Base-by-base conservation (phyloP, 495 filamentous ascomycete genomes). In the Aspergillus coremiiformis region DNA sequence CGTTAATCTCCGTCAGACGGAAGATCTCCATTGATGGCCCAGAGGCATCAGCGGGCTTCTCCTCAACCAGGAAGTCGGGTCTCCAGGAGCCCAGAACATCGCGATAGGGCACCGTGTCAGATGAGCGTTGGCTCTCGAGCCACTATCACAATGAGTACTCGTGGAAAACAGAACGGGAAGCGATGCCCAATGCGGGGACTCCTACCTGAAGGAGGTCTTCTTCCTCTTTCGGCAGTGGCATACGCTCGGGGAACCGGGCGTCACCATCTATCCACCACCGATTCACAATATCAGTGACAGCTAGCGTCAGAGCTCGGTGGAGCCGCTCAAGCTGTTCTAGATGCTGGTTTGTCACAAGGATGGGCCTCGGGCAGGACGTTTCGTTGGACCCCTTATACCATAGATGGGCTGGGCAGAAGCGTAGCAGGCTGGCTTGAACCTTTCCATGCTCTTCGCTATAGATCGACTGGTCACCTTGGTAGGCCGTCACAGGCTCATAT, bases 1-100 rank as follows among this genome's bases (percentile, higher is more conserved):
- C 71, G 47, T 77, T 77, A 20, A 77, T 75, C 50, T 77, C 73
- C 17, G 67, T 72, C 21, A 76, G 66, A 1, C 57, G 56, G 43
- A 65, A 69, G n/a, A 17, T 54, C 32, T 69, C 67, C 9, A 26
- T 22, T 2, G 47, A 30, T 17, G 48, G 14, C 10, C 26, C 54
- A 5, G 26, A 30, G 27, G 11, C 5, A 30, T 30, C n/a, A n/a
- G n/a, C 1, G 14, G 24, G 26, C 8, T 57, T 44, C 8, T 58
- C 43, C 26, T 68, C 66, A 1, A 76, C 41, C n/a, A 77, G 44
- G 39, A 75, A 70, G 48, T 77, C 74, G 10, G 74, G 73, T 56
- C 74, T 61, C 60, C 70, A 74, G 30, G 66, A 65, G 7, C 73
- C 73, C 6, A 53, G 26, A 20, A 52, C 22, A 4, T 54, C 47